Percentiles rank a stretch among this genome's conserved stretches.
Evolutionary conservation across 108 stramenopile species (phyloP).

Genomic region (Epithemia pelagica): DNA sequence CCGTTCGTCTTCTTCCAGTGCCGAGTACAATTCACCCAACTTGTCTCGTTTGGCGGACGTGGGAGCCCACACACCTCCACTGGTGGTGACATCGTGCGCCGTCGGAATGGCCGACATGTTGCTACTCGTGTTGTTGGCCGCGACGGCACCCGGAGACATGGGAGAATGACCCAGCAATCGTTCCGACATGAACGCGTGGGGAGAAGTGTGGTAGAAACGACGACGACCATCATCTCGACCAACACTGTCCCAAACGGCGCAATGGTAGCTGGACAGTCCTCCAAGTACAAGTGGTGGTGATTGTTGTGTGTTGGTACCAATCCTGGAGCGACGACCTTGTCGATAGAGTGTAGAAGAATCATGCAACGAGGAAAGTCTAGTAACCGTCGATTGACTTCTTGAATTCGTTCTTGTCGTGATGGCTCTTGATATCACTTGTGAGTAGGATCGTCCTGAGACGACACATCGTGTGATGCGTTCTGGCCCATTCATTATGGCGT

Average conservation of each 20-base stretch:
- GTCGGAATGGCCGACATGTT: slow-evolving; percentile 27
- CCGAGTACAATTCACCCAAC: slow-evolving; percentile 53
- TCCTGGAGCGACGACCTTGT: too few relatives aligned
- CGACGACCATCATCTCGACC: not conserved
- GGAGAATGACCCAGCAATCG: slow-evolving; percentile 67
- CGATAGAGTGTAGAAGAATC: too few relatives aligned
- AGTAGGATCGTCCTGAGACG: too few relatives aligned
- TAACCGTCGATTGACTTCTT: too few relatives aligned
- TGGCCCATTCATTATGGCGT: too few relatives aligned
- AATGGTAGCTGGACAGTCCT: too few relatives aligned
- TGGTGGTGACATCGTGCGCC: slow-evolving; percentile 44
- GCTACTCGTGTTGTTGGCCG: not conserved
- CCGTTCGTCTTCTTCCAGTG: slow-evolving; percentile 40
- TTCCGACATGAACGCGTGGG: slow-evolving; percentile 36
- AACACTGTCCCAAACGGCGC: not conserved
- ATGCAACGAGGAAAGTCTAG: too few relatives aligned
- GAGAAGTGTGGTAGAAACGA: not conserved
- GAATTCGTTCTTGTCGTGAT: too few relatives aligned
- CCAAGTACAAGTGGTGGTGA: too few relatives aligned
- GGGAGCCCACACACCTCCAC: slow-evolving; percentile 84
- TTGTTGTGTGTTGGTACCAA: too few relatives aligned
- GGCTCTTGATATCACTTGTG: too few relatives aligned
- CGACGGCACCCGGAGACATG: slow-evolving; percentile 38
- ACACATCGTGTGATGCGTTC: too few relatives aligned
- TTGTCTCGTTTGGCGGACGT: slow-evolving; percentile 84